Base-by-base conservation (phyloP, 2,329 filamentous ascomycete species). In the Mycosphaerelloides madeirae region DNA sequence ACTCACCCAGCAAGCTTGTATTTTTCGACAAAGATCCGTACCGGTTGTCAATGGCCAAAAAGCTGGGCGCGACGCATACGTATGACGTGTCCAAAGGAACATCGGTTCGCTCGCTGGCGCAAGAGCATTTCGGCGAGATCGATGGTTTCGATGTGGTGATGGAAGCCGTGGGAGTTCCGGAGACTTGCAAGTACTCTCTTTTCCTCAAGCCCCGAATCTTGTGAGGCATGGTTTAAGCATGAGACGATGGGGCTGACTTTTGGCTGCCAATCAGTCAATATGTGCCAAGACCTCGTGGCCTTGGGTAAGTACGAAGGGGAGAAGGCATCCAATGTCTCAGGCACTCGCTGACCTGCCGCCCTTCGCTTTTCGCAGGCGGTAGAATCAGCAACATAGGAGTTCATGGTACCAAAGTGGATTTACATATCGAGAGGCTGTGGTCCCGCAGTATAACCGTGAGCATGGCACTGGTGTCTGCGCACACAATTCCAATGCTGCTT, bases 331-430 rank as follows among this genome's bases (percentile, higher is more conserved):
- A n/a, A n/a, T n/a, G n/a, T n/a, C n/a, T n/a, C n/a, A n/a, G n/a
- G n/a, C n/a, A n/a, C n/a, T n/a, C n/a, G n/a, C n/a, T n/a, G n/a
- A n/a, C n/a, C n/a, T n/a, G n/a, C n/a, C n/a, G n/a, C n/a, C n/a
- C n/a, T n/a, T n/a, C n/a, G n/a, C n/a, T n/a, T n/a, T n/a, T n/a
- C n/a, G n/a, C 72, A 0, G 77, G 77, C 1, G 78, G 76, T 3
- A 63, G 67, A 0, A 71, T 81, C 49, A 77, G 77, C 3, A 81
- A 80, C 54, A 68, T 81, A 2, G 78, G 78, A 7, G 78, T 81
- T 6, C 76, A 80, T 53, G 77, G 77, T 0, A 68, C 63, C n/a
- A 72, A 70, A 36, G 77, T 72, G 0, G 65, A 73, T 43, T 60
- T 80, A 31, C 69, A 76, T 31, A 64, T 81, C 12, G 72, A 80